Evolutionary conservation across 345 rosid genomes (phyloP).

Genomic region (Mercurialis annua): DNA sequence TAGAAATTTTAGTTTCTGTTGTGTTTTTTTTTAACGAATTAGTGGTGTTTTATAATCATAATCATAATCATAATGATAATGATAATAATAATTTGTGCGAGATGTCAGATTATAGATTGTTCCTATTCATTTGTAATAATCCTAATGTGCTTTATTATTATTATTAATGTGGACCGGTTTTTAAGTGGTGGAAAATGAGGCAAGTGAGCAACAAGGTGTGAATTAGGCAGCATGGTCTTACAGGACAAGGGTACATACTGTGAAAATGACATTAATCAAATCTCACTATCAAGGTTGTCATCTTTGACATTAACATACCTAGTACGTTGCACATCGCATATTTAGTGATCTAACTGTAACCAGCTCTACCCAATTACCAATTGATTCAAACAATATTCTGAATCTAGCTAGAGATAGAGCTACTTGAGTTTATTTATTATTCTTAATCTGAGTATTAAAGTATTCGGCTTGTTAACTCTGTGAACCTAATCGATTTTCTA

Average conservation of each 20-base stretch:
- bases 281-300: neutral
- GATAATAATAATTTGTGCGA: conserved; percentile 12
- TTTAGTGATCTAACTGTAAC: too few relatives aligned
- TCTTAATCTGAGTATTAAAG: too few relatives aligned
- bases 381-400: too few relatives aligned
- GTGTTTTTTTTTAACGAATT: neutral
- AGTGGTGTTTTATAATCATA: neutral
- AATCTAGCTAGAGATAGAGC: too few relatives aligned
- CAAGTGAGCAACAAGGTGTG: neutral
- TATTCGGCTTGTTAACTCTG: too few relatives aligned
- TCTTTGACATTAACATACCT: neutral
- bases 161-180: neutral
- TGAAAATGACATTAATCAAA: too few relatives aligned
- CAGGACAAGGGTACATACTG: too few relatives aligned
- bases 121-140: neutral
- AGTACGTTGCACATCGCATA: neutral
- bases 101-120: neutral
- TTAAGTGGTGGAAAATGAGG: neutral
- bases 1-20: neutral
- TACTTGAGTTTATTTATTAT: too few relatives aligned
- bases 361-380: too few relatives aligned
- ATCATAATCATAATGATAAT: too few relatives aligned
- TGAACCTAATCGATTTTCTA: too few relatives aligned
- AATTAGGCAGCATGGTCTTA: too few relatives aligned
- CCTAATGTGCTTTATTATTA: neutral